These are phyloP conservation scores for Penicillium polonicum DNA, from an alignment of 2,329 filamentous ascomycete species.

Conservation along the genomic window DNA sequence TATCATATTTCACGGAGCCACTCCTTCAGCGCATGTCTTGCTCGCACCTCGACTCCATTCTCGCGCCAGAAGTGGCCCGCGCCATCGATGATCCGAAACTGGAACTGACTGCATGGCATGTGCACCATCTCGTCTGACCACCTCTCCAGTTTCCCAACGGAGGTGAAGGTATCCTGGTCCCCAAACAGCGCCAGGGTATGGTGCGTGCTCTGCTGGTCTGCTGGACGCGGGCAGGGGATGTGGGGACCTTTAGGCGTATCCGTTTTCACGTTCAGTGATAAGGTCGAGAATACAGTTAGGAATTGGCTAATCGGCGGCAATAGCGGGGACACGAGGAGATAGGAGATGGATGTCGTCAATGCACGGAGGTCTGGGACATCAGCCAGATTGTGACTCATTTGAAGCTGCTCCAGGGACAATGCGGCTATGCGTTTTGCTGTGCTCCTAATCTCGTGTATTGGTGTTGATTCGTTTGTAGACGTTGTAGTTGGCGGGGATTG, in stretches of 20 bases:
- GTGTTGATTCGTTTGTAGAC: constrained; percentile 53
- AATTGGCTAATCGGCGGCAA: constrained; percentile 56
- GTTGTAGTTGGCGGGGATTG: constrained; percentile 41
- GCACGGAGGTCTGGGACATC: constrained; percentile 5
- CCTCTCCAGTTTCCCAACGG: constrained; percentile 59
- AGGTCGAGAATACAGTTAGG: constrained; percentile 59
- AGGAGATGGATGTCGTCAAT: constrained; percentile 35
- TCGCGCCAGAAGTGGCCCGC: constrained; percentile 67
- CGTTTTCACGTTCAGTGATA: constrained; percentile 35
- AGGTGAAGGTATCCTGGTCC: constrained; percentile 70
- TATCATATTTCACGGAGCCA: constrained; percentile 38
- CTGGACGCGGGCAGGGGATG: constrained; percentile 44
- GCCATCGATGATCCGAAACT: constrained; percentile 49
- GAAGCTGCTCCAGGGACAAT: constrained; percentile 56
- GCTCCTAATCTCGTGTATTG: constrained; percentile 67
- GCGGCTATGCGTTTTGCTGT: constrained; percentile 67
- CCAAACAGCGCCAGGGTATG: constrained; percentile 72
- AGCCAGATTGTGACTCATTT: background rate
- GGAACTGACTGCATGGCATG: constrained; percentile 48
- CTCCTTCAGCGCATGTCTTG: constrained; percentile 40
- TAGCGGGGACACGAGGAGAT: constrained; percentile 67
- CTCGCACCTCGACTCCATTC: constrained; percentile 46
- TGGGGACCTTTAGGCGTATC: constrained; percentile 29
- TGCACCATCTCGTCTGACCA: constrained; percentile 62
- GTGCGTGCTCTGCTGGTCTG: constrained; percentile 55